Evolutionary conservation across 164 flowering plant species (phyloP), one percentile per base, ranked within the genome.

Genomic region (Kalanchoe fedtschenkoi): DNA sequence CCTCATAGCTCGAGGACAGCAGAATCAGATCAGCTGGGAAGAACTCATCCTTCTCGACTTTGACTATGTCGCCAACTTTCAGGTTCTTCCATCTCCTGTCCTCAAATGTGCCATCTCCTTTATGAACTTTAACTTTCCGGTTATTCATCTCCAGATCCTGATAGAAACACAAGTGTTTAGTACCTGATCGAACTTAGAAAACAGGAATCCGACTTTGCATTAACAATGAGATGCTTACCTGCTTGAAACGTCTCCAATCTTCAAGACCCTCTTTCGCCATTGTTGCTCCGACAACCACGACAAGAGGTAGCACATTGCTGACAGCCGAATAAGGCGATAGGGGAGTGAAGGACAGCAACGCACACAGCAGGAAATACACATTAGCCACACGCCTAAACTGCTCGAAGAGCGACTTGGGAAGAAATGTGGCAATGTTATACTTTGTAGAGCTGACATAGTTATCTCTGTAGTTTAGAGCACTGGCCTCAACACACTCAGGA

Each of bases 381-480:
- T 88, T 88, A 37, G 96, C 96, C 28, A 80, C 89, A 54, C 96
- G 71, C 72, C 96, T 75, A 71, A 88, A 88, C 65, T 88, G 96
- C 80, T 88, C 96, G 61, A 84, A 88, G 73, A 88, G 58, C 1
- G 96, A 74, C 63, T 83, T 88, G 32, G 96, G 96, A 21, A 88
- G 46, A 66, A 86, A 88, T 0, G 91, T 73, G 1, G 81, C 81
- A 3, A 80, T 51, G 10, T 82, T 86, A 53, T 88, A 88, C 75
- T 88, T 88, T 6, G 96, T 82, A 14, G 83, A 84, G 35, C 82
- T 81, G 15, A 88, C 89, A 69, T 84, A 86, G 63, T 88, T 88
- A 55, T 33, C 72, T 9, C 53, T 62, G 70, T 88, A 88, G 47
- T 66, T 72, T 6, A 37, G 69, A 4, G 65, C 13, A 61, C 60